These are phyloP conservation scores for Diddensiella santjacobensis DNA, from an alignment of 805 yeast genomes.

Conservation along the genomic window DNA sequence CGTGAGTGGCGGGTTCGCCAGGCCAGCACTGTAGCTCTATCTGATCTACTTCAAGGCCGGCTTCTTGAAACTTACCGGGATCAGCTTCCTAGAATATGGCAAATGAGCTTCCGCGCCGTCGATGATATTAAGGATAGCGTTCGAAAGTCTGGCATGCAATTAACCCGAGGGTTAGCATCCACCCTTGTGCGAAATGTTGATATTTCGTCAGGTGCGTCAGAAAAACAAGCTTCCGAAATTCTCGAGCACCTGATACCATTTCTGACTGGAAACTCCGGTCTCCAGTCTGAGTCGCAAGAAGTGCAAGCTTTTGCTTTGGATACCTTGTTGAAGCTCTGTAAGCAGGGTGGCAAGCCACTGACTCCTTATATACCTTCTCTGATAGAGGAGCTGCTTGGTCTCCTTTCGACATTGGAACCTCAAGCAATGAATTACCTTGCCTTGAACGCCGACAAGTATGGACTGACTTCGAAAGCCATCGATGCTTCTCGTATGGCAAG, in stretches of 20 bases:
- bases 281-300: slow-evolving; percentile 82
- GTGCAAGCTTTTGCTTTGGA: slow-evolving; percentile 70
- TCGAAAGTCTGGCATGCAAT: slow-evolving; percentile 67
- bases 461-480: slow-evolving; percentile 62
- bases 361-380: slow-evolving; percentile 66
- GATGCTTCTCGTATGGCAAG: slow-evolving; percentile 74
- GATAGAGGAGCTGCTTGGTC: slow-evolving; percentile 60
- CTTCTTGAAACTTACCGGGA: slow-evolving; percentile 46
- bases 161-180: slow-evolving; percentile 65
- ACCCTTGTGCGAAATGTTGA: slow-evolving; percentile 57
- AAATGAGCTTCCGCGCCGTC: slow-evolving; percentile 79
- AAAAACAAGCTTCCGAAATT: slow-evolving; percentile 42
- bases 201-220: slow-evolving; percentile 37
- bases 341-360: slow-evolving; percentile 52
- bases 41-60: slow-evolving; percentile 63
- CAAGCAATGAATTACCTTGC: slow-evolving; percentile 82
- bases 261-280: slow-evolving; percentile 71
- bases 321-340: slow-evolving; percentile 70
- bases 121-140: slow-evolving; percentile 96
- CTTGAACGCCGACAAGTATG: slow-evolving; percentile 84
- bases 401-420: slow-evolving; percentile 88
- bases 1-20: slow-evolving; percentile 93
- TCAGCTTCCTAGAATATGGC: slow-evolving; percentile 61
- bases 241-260: slow-evolving; percentile 68
- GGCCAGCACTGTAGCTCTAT: slow-evolving; percentile 71